phyloP scores from a whole-genome alignment of 352 stramenopile species.

The Pythium guiyangense region DNA sequence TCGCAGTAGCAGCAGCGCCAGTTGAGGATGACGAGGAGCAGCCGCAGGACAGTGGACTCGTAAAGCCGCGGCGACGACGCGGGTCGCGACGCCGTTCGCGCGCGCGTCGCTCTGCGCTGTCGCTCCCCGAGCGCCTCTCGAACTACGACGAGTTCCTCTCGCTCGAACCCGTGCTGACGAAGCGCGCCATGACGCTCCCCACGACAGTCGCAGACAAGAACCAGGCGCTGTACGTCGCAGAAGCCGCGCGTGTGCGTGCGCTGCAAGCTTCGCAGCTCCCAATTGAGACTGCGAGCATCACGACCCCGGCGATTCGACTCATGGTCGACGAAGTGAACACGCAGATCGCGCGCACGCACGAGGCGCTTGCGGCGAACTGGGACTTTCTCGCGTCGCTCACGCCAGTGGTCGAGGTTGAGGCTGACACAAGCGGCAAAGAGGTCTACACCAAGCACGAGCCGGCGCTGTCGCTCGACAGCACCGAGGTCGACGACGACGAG shows the following conservation, averaged over 20 bases:
- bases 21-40: background rate
- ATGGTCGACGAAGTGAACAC: conserved; percentile 18
- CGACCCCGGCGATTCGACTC: conserved; percentile 13
- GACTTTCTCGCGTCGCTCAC: conserved; percentile 12
- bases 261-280: conserved; percentile 3
- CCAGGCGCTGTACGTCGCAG: conserved; percentile 1
- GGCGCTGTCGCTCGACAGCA: conserved; percentile 1
- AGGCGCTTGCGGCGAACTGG: conserved; percentile 11
- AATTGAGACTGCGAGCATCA: conserved; percentile 4
- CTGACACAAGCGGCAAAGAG: no score
- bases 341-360: conserved; percentile 9
- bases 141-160: conserved; percentile 11
- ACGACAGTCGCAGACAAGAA: conserved; percentile 7
- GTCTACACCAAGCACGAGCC: background rate
- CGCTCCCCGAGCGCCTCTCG: conserved; percentile 8
- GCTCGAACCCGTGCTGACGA: conserved; percentile 6
- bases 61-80: conserved; percentile 5
- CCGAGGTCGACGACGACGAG: conserved; percentile 3
- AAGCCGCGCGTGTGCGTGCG: conserved; percentile 6
- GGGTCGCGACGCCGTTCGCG: conserved; percentile 3
- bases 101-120: conserved; percentile 7
- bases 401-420: background rate
- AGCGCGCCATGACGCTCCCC: background rate
- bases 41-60: background rate
- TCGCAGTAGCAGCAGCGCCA: background rate